phyloP scores from a whole-genome alignment of 805 yeast species.

The Yarrowia yakushimensis region DNA sequence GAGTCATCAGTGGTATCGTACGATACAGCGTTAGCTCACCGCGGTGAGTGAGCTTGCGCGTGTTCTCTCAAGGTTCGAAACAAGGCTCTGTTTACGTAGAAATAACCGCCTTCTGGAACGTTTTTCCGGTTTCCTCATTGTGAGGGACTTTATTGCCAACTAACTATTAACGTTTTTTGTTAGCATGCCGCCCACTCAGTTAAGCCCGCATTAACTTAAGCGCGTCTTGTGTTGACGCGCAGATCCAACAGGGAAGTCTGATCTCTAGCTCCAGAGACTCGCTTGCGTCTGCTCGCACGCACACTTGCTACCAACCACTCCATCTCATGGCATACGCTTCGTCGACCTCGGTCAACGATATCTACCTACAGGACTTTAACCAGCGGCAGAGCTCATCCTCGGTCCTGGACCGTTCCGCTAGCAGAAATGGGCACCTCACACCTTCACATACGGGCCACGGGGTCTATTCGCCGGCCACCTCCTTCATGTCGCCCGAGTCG shows the following conservation, averaged over 20 bases:
- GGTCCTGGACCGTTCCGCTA: slow-evolving; percentile 28
- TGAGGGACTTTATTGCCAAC: background rate
- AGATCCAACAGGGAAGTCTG: background rate
- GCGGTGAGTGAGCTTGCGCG: too few relatives aligned
- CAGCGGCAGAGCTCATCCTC: slow-evolving; percentile 30
- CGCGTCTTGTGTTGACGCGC: slow-evolving; percentile 20
- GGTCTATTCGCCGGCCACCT: background rate
- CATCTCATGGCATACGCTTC: slow-evolving; percentile 13
- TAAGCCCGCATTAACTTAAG: slow-evolving; percentile 8
- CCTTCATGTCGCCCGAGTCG: background rate
- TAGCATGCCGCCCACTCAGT: background rate
- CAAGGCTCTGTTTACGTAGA: background rate
- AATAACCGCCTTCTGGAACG: background rate
- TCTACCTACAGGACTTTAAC: slow-evolving; percentile 31
- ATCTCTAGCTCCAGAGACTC: background rate
- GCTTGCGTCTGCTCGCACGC: background rate
- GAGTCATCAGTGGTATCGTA: too few relatives aligned
- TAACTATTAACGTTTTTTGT: background rate
- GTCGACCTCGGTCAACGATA: slow-evolving; percentile 22
- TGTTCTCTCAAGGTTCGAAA: background rate
- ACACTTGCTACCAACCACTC: background rate
- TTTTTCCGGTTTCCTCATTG: background rate
- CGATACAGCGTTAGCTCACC: too few relatives aligned
- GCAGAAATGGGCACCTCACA: slow-evolving; percentile 15
- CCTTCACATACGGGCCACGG: background rate